phyloP scores from a whole-genome alignment of 2,329 filamentous ascomycete genomes.

The Zasmidium angulare region DNA sequence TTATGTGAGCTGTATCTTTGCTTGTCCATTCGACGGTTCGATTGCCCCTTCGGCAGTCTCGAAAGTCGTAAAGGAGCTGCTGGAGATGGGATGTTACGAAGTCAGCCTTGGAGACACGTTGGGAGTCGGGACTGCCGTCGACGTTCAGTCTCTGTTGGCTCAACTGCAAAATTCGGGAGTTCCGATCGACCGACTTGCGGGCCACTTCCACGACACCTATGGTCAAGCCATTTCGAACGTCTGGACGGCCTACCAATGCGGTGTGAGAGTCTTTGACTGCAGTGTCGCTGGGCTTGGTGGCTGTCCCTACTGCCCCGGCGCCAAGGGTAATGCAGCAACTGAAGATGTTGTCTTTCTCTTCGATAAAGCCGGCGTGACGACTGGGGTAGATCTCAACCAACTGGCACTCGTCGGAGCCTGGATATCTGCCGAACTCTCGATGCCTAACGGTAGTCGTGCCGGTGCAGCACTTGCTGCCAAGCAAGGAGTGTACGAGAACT shows the following conservation, averaged over 20 bases:
- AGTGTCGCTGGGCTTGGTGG: constrained; percentile 30
- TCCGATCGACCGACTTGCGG: constrained; percentile 20
- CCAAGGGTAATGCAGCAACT: constrained; percentile 29
- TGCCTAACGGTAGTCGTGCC: constrained; percentile 26
- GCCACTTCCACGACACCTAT: constrained; percentile 33
- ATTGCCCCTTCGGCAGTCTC: constrained; percentile 18
- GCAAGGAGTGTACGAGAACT: not conserved
- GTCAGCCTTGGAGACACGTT: constrained; percentile 29
- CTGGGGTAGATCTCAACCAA: constrained; percentile 25
- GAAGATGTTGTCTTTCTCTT: constrained; percentile 31
- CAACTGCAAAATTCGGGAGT: constrained; percentile 29
- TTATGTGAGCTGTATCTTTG: constrained; percentile 45
- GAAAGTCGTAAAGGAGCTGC: constrained; percentile 10
- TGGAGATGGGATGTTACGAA: constrained; percentile 29
- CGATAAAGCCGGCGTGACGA: constrained; percentile 22
- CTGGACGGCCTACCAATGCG: constrained; percentile 22
- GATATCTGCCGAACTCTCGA: constrained; percentile 23
- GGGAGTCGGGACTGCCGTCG: constrained; percentile 22
- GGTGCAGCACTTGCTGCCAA: constrained; percentile 19
- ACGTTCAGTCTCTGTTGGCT: constrained; percentile 33
- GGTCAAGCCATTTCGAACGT: constrained; percentile 30
- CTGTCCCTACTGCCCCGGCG: constrained; percentile 30
- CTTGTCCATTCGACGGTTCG: constrained; percentile 38
- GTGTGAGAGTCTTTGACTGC: constrained; percentile 28
- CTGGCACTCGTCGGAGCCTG: constrained; percentile 23